Evolutionary conservation across 2,329 filamentous ascomycete species (phyloP).

Genomic region (Colletotrichum sp.): DNA sequence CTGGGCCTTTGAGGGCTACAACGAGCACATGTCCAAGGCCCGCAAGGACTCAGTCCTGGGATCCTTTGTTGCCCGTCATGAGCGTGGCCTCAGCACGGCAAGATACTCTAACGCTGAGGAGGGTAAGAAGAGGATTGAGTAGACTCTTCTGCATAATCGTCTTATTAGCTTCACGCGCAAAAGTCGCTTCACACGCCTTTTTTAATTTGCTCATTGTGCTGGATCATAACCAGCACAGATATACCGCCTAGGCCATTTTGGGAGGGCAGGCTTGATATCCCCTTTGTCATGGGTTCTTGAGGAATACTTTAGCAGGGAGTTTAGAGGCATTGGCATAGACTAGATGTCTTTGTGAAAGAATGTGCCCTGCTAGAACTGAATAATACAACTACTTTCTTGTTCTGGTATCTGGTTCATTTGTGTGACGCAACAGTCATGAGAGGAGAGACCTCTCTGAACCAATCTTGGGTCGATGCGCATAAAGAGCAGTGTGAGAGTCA

Average conservation of each 20-base stretch:
- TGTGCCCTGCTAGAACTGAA: conserved; percentile 1
- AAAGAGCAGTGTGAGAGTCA: no score
- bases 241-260: not conserved
- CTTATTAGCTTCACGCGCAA: not conserved
- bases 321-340: not conserved
- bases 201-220: not conserved
- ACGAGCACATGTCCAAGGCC: conserved; percentile 83
- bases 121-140: conserved; percentile 98
- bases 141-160: conserved; percentile 25
- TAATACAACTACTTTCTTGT: not conserved
- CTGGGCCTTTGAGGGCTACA: conserved; percentile 86
- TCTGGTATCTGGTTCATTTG: not conserved
- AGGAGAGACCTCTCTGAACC: not conserved
- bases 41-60: conserved; percentile 85
- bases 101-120: conserved; percentile 88
- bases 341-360: not conserved
- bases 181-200: not conserved
- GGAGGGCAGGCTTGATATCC: not conserved
- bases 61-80: conserved; percentile 73
- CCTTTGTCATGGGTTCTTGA: not conserved
- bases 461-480: not conserved
- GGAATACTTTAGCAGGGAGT: not conserved
- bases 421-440: not conserved
- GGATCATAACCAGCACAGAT: not conserved
- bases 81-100: conserved; percentile 83